Conservation (phyloP, 331 rosid genomes). For the Rosa hybrid region DNA sequence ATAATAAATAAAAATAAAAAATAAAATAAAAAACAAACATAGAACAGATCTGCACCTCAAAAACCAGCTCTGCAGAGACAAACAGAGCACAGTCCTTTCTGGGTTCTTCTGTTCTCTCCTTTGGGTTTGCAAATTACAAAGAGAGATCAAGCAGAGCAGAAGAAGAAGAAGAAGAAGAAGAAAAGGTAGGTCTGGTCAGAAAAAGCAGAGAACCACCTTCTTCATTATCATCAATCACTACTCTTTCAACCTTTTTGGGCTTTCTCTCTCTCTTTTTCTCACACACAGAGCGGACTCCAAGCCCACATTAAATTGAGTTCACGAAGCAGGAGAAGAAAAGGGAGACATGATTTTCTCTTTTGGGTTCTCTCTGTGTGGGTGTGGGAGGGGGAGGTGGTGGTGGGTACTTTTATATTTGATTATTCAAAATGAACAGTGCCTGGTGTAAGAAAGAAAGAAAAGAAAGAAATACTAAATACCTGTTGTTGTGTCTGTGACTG, state of each 20-base stretch:
- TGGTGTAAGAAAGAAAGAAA: not conserved
- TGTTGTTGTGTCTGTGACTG: not conserved
- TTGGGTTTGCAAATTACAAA: slow-evolving; percentile 15
- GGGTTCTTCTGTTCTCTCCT: not conserved
- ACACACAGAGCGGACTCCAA: slow-evolving; percentile 53
- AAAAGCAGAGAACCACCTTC: slow-evolving; percentile 28
- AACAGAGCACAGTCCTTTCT: not conserved
- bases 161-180: slow-evolving; percentile 9
- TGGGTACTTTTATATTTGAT: slow-evolving; percentile 6
- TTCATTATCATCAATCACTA: slow-evolving; percentile 21
- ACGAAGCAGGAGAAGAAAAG: slow-evolving; percentile 31
- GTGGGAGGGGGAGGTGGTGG: not conserved
- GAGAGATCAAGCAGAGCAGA: slow-evolving; percentile 11
- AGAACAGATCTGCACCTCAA: slow-evolving; percentile 39
- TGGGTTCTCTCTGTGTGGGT: not conserved
- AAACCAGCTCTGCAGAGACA: slow-evolving; percentile 25
- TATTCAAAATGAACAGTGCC: not conserved
- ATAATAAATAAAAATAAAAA: not conserved
- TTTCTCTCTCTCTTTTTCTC: slow-evolving; percentile 22
- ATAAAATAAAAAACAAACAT: not conserved
- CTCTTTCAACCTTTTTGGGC: slow-evolving; percentile 20
- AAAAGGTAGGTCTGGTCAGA: slow-evolving; percentile 47
- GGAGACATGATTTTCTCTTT: not conserved
- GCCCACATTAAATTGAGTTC: slow-evolving; percentile 57
- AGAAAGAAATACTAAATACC: not conserved